phyloP scores from a whole-genome alignment of 352 stramenopile genomes.

The Labyrinthula sp. region DNA sequence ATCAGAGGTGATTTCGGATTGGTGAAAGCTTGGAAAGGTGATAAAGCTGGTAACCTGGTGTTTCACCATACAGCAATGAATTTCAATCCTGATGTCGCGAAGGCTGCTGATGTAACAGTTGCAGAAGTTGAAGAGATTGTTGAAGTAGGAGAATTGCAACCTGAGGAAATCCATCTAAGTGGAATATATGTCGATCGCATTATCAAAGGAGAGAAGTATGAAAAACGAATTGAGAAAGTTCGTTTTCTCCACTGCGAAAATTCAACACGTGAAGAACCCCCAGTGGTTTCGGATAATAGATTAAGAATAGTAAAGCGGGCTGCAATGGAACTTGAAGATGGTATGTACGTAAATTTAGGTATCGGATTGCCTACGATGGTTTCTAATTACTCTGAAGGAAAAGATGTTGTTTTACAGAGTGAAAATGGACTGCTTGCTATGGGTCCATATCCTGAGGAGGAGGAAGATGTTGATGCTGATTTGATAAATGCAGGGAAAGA shows the following conservation, averaged over 20 bases:
- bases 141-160: constrained; percentile 65
- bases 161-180: constrained; percentile 74
- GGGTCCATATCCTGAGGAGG: constrained; percentile 61
- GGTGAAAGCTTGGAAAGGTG: constrained; percentile 84
- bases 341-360: constrained; percentile 90
- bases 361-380: constrained; percentile 81
- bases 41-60: constrained; percentile 80
- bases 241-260: constrained; percentile 32
- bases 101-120: constrained; percentile 70
- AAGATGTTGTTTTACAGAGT: constrained; percentile 78
- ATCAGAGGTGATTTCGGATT: constrained; percentile 73
- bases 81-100: constrained; percentile 80
- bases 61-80: constrained; percentile 81
- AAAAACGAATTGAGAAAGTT: constrained; percentile 79
- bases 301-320: constrained; percentile 75
- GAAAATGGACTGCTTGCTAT: constrained; percentile 87
- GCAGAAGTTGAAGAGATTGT: constrained; percentile 83
- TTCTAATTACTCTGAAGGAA: constrained; percentile 72
- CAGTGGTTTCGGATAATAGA: too few species aligned
- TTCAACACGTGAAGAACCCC: constrained; percentile 41
- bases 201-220: constrained; percentile 57
- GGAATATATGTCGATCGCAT: constrained; percentile 84
- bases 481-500: constrained; percentile 92
- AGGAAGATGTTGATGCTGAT: constrained; percentile 66
- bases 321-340: constrained; percentile 58